These are phyloP conservation scores for Torulaspora maleeae DNA, from an alignment of 805 yeast species.

Conservation along the genomic window DNA sequence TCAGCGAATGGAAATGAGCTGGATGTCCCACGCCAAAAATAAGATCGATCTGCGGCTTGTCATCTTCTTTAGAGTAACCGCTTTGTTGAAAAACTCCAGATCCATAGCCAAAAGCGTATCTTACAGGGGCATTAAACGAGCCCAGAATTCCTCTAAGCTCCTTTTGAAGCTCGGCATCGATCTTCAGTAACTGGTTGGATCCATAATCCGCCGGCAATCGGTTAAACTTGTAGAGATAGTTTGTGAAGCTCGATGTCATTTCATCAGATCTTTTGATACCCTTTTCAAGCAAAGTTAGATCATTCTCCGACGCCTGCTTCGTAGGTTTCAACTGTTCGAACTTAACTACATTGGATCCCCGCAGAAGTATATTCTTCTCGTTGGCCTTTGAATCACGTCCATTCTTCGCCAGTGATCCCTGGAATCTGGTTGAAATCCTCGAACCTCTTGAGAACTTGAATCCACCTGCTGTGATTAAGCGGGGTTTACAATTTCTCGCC, in stretches of 20 bases:
- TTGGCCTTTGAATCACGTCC: conserved; percentile 1
- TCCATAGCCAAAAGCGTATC: conserved; percentile 89
- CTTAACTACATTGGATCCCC: conserved; percentile 1
- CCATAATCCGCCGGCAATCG: conserved; percentile 57
- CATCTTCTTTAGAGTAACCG: conserved; percentile 35
- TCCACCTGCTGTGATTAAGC: background rate
- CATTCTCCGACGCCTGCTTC: conserved; percentile 10
- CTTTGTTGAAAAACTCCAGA: conserved; percentile 87
- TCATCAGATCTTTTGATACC: conserved; percentile 28
- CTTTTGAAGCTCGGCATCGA: conserved; percentile 42
- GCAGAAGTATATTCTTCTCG: conserved; percentile 5
- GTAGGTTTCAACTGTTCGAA: background rate
- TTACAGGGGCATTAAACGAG: conserved; percentile 65
- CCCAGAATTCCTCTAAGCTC: conserved; percentile 48
- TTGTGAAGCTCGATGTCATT: conserved; percentile 24
- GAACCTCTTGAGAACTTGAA: background rate
- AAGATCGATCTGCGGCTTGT: conserved; percentile 74
- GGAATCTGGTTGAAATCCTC: background rate
- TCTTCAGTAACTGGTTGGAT: conserved; percentile 50
- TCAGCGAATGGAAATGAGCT: conserved; percentile 68
- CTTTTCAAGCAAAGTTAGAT: conserved; percentile 23
- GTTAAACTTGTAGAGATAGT: conserved; percentile 32
- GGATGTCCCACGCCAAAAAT: conserved; percentile 77
- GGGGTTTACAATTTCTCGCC: background rate
- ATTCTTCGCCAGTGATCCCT: conserved; percentile 6